Evolutionary conservation across 148 eudicot genomes (phyloP).

Genomic region (Chenopodium quinoa): DNA sequence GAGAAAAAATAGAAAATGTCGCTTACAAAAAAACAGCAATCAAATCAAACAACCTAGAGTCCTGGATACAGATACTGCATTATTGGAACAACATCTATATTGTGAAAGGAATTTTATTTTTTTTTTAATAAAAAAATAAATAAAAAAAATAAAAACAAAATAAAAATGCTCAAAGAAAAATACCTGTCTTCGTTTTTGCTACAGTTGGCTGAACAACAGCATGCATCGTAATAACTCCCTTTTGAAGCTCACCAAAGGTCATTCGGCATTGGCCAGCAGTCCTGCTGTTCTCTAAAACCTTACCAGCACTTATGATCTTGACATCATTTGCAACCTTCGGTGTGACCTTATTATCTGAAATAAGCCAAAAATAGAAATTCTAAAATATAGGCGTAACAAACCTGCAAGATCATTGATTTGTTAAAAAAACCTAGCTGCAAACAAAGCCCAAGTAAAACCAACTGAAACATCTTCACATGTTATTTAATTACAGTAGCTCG

Average conservation of each 20-base stretch:
- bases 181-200: conserved; percentile 76
- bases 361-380: neutral
- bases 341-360: conserved; percentile 57
- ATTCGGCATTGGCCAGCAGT: conserved; percentile 77
- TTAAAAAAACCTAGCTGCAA: no score
- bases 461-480: neutral
- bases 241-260: conserved; percentile 69
- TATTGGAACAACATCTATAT: neutral
- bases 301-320: conserved; percentile 75
- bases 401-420: neutral
- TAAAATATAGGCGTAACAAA: neutral
- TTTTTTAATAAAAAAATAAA: no score
- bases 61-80: neutral
- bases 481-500: neutral
- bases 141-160: neutral
- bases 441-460: neutral
- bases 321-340: conserved; percentile 74
- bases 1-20: neutral
- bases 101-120: neutral
- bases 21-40: neutral
- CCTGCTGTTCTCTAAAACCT: conserved; percentile 81
- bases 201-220: conserved; percentile 85
- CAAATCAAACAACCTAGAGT: neutral
- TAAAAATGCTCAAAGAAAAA: conserved; percentile 2
- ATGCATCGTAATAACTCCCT: conserved; percentile 74